phyloP scores from a whole-genome alignment of 2,329 filamentous ascomycete genomes.

The Leptoxyphium fumago region DNA sequence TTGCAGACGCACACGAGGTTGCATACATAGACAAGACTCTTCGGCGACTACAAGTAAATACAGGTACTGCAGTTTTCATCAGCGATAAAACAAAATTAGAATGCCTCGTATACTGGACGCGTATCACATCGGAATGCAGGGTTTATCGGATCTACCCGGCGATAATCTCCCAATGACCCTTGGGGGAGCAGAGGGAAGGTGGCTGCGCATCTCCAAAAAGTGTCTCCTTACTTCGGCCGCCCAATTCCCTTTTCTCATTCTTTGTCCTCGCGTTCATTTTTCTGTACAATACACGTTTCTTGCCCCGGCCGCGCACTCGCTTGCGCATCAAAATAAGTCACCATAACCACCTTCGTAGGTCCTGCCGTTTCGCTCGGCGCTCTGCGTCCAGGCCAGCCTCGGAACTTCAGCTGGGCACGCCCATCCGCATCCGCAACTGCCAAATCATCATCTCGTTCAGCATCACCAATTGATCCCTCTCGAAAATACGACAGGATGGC shows the following conservation, averaged over 20 bases:
- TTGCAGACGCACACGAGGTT: too few species aligned
- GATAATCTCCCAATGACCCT: neutral
- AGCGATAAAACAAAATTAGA: neutral
- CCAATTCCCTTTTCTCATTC: neutral
- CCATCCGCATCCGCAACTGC: conserved; percentile 8
- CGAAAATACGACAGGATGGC: conserved; percentile 43
- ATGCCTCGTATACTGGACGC: neutral
- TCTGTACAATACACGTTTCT: too few species aligned
- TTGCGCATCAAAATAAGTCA: conserved; percentile 4
- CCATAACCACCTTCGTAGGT: conserved; percentile 19
- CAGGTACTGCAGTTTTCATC: too few species aligned
- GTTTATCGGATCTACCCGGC: neutral
- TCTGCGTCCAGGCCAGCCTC: conserved; percentile 7
- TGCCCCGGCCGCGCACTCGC: neutral
- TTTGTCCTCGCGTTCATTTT: too few species aligned
- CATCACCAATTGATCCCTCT: conserved; percentile 3
- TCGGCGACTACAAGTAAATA: too few species aligned
- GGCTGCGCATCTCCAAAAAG: neutral
- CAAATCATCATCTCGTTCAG: conserved; percentile 2
- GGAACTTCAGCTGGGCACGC: conserved; percentile 7
- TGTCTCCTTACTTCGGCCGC: neutral
- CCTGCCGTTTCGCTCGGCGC: conserved; percentile 11
- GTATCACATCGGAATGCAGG: neutral
- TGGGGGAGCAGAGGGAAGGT: neutral
- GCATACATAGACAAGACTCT: too few species aligned